Evolutionary conservation across 179 eudicot genomes (phyloP), one percentile per base, ranked within the genome.

Genomic region (Beta lomatogona): DNA sequence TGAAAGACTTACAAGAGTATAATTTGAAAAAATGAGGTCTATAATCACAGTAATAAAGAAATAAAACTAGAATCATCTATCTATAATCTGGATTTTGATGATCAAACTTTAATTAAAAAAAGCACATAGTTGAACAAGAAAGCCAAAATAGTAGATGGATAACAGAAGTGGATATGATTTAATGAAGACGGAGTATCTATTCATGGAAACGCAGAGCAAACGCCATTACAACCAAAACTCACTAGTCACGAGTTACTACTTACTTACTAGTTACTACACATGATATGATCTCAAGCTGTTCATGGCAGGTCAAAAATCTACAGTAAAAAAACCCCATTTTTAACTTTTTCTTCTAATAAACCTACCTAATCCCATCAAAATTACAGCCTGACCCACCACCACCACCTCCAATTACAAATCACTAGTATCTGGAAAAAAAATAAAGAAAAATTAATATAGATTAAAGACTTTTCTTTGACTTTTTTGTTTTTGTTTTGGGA

Each of bases 291-390:
- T 45, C 45, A 61, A 77, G 79, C 71, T 77, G 28, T 77, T 77
- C 59, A 46, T 61, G 71, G 50, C 46, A 68, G 68, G 79, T 77
- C 48, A 48, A 57, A 9, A 5, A 18, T 9, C 58, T 54, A 46
- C 58, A 64, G 25, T 68, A 28, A 67, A 41, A 67, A 41, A 7
- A 14, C 72, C 36, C 21, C 36, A 25, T 31, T 11, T 28, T 13
- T 11, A 66, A 45, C 46, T 15, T 11, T 13, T 18, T 14, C 36
- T 19, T 70, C 21, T 9, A 16, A 57, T 28, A 31, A 75, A 75
- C 66, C 65, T 57, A 75, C 78, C 46, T 63, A 57, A 25, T 6
- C 77, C 78, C 78, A 44, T 59, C 78, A 68, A 74, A 28, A 75
- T 59, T 59, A 73, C 76, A 25, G 41, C 60, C 25, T n/a, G 3